A percentile compares a stretch with the other conserved stretches of the same genome.
Conservation (phyloP, 768 basidiomycete species). For the Neoboletus subvelutipes region DNA sequence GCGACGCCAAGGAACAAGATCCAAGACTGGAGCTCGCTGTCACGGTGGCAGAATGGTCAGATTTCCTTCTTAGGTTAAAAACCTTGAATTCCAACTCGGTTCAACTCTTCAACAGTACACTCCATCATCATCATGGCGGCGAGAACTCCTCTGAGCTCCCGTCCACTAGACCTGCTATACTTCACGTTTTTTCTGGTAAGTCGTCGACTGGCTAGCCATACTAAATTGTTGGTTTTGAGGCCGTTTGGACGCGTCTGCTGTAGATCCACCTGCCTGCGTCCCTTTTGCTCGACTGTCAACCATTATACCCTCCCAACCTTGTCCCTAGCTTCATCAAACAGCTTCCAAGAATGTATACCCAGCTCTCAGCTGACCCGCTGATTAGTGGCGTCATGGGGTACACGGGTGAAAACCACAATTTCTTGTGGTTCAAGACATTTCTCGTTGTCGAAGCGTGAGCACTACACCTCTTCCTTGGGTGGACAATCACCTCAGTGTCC, state of each 20-base stretch:
- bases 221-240: background rate
- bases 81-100: too few relatives aligned
- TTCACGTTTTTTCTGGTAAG: slow-evolving; percentile 68
- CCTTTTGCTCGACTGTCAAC: slow-evolving; percentile 68
- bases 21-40: too few relatives aligned
- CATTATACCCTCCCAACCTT: slow-evolving; percentile 53
- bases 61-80: background rate
- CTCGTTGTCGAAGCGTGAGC: slow-evolving; percentile 60
- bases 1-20: too few relatives aligned
- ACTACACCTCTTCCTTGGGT: background rate
- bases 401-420: slow-evolving; percentile 33
- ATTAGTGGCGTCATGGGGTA: slow-evolving; percentile 51
- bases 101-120: background rate
- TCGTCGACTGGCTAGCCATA: background rate
- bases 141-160: slow-evolving; percentile 45
- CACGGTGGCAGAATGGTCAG: background rate
- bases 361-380: slow-evolving; percentile 65
- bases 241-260: background rate
- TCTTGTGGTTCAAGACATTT: slow-evolving; percentile 68
- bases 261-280: slow-evolving; percentile 71
- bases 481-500: background rate
- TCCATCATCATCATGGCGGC: slow-evolving; percentile 8
- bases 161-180: slow-evolving; percentile 68
- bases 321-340: slow-evolving; percentile 48
- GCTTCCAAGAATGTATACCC: slow-evolving; percentile 51